These are phyloP conservation scores for Barbarea vulgaris DNA, from an alignment of 345 rosid genomes.

Conservation along the genomic window DNA sequence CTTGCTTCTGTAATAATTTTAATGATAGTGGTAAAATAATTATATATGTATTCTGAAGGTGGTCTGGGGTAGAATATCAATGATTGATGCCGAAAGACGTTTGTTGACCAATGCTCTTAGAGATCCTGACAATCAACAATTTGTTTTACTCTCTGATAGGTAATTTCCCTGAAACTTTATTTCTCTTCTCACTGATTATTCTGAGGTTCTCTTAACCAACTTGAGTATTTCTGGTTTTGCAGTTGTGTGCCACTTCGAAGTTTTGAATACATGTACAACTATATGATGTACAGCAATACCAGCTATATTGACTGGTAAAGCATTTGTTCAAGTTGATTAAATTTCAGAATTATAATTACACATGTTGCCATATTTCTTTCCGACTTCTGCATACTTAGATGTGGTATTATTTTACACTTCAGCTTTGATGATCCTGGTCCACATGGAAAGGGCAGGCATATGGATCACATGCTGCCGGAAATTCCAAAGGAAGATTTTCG, in stretches of 20 bases:
- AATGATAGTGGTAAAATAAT: background rate
- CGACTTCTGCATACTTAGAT: background rate
- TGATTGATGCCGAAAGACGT: slow-evolving; percentile 96
- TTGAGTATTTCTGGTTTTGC: slow-evolving; percentile 46
- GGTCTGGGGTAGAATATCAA: slow-evolving; percentile 95
- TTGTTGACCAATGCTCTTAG: slow-evolving; percentile 78
- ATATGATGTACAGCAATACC: slow-evolving; percentile 78
- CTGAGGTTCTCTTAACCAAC: background rate
- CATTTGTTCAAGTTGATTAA: slow-evolving; percentile 12
- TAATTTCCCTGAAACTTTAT: slow-evolving; percentile 24
- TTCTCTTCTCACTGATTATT: slow-evolving; percentile 16
- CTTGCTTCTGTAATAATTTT: slow-evolving; percentile 6
- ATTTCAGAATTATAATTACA: background rate
- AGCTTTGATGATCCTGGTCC: slow-evolving; percentile 98
- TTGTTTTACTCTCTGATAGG: slow-evolving; percentile 98
- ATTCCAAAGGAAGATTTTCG: slow-evolving; percentile 85
- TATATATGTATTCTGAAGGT: slow-evolving; percentile 57
- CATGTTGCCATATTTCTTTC: background rate
- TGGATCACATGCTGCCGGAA: slow-evolving; percentile 94
- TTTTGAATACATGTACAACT: slow-evolving; percentile 85
- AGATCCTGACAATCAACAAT: slow-evolving; percentile 92
- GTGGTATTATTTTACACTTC: slow-evolving; percentile 31
- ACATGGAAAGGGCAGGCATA: slow-evolving; percentile 93
- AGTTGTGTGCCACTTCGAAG: slow-evolving; percentile 92
- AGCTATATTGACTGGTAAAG: slow-evolving; percentile 93